Percentiles rank a stretch among this genome's conserved stretches.
Conservation (phyloP, 495 filamentous ascomycete genomes). For the Hypoxylon fragiforme region DNA sequence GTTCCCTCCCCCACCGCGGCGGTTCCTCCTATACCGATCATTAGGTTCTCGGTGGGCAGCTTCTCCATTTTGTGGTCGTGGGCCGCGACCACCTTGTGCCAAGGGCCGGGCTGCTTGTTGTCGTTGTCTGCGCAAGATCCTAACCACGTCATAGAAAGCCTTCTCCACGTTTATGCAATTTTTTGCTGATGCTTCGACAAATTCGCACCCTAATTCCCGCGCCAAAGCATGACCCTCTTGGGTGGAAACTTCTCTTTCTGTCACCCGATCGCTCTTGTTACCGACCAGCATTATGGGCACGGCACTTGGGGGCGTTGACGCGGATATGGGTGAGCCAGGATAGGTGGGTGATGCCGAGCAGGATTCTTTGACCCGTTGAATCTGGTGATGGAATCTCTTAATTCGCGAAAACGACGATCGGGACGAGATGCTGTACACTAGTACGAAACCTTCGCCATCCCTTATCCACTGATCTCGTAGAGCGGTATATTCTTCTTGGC, state of each 20-base stretch:
- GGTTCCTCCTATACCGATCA: conserved; percentile 23
- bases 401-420: conserved; percentile 93
- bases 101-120: conserved; percentile 53
- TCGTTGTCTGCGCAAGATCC: conserved; percentile 81
- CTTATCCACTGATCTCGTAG: conserved; percentile 98
- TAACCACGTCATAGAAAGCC: conserved; percentile 97
- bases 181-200: conserved; percentile 98
- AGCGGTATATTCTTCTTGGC: conserved; percentile 99
- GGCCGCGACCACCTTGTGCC: conserved; percentile 31
- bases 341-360: conserved; percentile 78
- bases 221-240: conserved; percentile 93
- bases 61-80: conserved; percentile 30
- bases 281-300: conserved; percentile 98
- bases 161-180: conserved; percentile 99
- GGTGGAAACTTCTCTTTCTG: conserved; percentile 93
- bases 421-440: conserved; percentile 98
- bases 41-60: conserved; percentile 21
- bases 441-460: conserved; percentile 94
- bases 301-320: conserved; percentile 58
- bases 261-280: conserved; percentile 95
- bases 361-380: conserved; percentile 95
- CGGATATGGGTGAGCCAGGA: conserved; percentile 59
- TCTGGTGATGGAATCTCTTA: conserved; percentile 93
- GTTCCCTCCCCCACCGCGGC: conserved; percentile 18
- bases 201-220: conserved; percentile 91